Conservation (phyloP, 225 moss, liverwort and hornwort genomes). For the Thuidium tamariscinum region DNA sequence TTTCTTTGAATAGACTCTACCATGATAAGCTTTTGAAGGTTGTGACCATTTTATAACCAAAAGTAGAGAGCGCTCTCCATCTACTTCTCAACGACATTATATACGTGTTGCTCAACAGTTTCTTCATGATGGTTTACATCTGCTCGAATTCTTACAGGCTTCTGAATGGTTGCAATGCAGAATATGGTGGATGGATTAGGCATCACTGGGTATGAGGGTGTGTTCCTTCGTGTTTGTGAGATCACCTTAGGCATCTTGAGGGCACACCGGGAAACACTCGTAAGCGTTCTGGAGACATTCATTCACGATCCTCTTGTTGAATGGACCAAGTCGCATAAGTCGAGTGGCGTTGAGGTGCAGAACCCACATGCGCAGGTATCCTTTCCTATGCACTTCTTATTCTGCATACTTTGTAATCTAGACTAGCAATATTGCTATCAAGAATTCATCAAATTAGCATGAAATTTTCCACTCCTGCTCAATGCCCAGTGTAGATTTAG, state of each 20-base stretch:
- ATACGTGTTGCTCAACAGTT: neutral
- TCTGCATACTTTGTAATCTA: neutral
- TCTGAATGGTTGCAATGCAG: slow-evolving; percentile 28
- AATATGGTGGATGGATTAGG: slow-evolving; percentile 99
- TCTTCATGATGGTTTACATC: neutral
- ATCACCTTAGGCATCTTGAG: slow-evolving; percentile 83
- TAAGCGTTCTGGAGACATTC: slow-evolving; percentile 95
- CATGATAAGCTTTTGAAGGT: neutral
- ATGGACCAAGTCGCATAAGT: slow-evolving; percentile 99
- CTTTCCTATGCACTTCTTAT: neutral
- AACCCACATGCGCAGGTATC: slow-evolving; percentile 94
- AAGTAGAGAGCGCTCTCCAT: neutral
- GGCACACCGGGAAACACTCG: slow-evolving; percentile 89
- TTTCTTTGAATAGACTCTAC: neutral
- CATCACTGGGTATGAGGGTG: slow-evolving; percentile 98
- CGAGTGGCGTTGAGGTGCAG: slow-evolving; percentile 89
- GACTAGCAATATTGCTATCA: neutral
- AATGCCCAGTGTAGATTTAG: neutral
- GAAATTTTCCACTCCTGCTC: neutral
- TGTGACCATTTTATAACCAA: neutral
- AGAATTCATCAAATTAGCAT: neutral
- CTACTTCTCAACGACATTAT: neutral
- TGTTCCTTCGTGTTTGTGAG: slow-evolving; percentile 86
- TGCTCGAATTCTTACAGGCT: neutral
- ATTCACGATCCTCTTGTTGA: slow-evolving; percentile 98